Base-by-base conservation (phyloP, 805 yeast genomes). In the Metschnikowia shivogae region DNA sequence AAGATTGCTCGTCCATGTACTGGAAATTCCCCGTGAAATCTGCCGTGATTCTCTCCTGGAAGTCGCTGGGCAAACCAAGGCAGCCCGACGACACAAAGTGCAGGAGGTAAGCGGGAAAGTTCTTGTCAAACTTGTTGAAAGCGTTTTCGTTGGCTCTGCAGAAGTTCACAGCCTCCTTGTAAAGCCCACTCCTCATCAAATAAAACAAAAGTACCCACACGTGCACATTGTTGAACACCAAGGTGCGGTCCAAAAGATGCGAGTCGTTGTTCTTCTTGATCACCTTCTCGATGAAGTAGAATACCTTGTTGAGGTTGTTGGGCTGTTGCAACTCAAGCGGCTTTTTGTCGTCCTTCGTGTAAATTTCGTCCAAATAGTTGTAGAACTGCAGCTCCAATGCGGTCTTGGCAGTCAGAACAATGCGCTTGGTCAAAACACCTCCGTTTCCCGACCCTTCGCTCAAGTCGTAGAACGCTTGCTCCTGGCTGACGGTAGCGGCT, bases 171-270 rank as follows among this genome's bases (percentile, higher is more conserved):
- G 96, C 96, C 53, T 90, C 98, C 38, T 79, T 70, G 51, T 78
- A 67, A 52, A 86, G 78, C 2, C 99, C 98, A 3, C 92, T 82
- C 58, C 99, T 81, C 42, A 93, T 63, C 49, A 92, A 70, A 63
- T 87, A 92, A 61, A 85, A 93, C 9, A 93, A 67, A 32, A 89
- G 67, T 0, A 97, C 96, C 99, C 99, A 92, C n/a, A 93, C 78
- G 8, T 98, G 98, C 1, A 78, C 71, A 13, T 89, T 89, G 64
- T 92, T 90, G 20, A 89, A 82, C 44, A 58, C 58, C 45, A 69
- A 57, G 1, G 74, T 69, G 44, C 62, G 63, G n/a, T 59, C 58
- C 48, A 55, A 51, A 34, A 62, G 49, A 9, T 44, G 45, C 17
- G 63, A 63, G 22, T 56, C 46, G 41, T 58, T 56, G 50, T 67